These are phyloP conservation scores for Chaetomidium leptoderma DNA, from an alignment of 495 filamentous ascomycete species.

Conservation along the genomic window DNA sequence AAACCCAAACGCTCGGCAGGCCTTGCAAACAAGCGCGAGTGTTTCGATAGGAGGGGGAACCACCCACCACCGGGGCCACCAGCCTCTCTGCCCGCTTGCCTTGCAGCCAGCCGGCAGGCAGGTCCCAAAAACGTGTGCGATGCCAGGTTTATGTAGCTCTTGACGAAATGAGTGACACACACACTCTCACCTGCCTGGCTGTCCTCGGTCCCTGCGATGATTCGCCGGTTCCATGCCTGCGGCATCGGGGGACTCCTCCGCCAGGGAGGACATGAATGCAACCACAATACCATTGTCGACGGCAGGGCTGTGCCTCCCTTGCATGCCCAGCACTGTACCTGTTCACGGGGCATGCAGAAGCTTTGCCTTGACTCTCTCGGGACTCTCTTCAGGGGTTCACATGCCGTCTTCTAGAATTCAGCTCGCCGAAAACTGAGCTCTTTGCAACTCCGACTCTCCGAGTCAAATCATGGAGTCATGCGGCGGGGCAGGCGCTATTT, in stretches of 20 bases:
- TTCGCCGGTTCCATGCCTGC: neutral
- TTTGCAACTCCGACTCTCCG: too few relatives aligned
- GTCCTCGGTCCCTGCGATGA: neutral
- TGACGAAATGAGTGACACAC: slow-evolving; percentile 1
- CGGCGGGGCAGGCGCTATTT: neutral
- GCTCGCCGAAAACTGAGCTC: neutral
- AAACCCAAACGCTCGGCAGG: slow-evolving; percentile 14
- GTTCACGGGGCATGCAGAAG: too few relatives aligned
- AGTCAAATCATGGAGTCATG: neutral
- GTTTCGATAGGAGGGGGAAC: slow-evolving; percentile 8
- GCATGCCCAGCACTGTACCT: too few relatives aligned
- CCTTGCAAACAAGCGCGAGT: neutral
- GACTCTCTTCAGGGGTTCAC: neutral
- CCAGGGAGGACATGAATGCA: neutral
- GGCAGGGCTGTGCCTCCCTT: slow-evolving; percentile 10
- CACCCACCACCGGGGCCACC: neutral
- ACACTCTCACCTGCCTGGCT: neutral
- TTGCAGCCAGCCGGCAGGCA: neutral
- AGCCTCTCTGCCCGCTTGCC: neutral
- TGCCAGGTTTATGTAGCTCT: slow-evolving; percentile 4
- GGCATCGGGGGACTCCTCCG: neutral
- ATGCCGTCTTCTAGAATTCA: neutral
- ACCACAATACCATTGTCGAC: slow-evolving; percentile 5
- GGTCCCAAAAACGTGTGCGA: too few relatives aligned
- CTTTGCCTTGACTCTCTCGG: neutral